Evolutionary conservation across 2,329 filamentous ascomycete species (phyloP).

Genomic region (Fusarium hainanense): DNA sequence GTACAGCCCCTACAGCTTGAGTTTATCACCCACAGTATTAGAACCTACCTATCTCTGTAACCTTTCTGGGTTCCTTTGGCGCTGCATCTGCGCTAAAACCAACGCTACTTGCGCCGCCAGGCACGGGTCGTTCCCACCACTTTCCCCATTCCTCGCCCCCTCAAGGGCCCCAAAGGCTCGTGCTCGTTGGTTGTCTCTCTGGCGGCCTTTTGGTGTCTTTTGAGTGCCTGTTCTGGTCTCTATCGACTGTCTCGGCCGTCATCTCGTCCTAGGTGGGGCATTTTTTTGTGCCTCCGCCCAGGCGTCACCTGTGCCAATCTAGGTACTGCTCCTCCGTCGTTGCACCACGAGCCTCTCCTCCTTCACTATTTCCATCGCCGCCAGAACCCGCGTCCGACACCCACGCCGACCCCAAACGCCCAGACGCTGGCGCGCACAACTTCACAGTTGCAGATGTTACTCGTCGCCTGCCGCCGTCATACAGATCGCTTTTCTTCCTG

Average conservation of each 20-base stretch:
- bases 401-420: conserved; percentile 43
- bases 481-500: conserved; percentile 45
- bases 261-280: conserved; percentile 50
- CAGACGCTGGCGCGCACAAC: conserved; percentile 46
- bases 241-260: conserved; percentile 48
- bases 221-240: conserved; percentile 38
- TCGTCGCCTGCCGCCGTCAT: conserved; percentile 44
- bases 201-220: conserved; percentile 32
- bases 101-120: conserved; percentile 47
- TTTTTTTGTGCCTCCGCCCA: conserved; percentile 47
- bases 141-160: conserved; percentile 40
- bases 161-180: conserved; percentile 44
- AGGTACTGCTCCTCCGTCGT: conserved; percentile 46
- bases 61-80: conserved; percentile 38
- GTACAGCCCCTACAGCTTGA: conserved; percentile 26
- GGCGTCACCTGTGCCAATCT: conserved; percentile 50
- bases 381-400: conserved; percentile 36
- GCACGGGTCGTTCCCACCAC: conserved; percentile 48
- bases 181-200: conserved; percentile 44
- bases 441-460: conserved; percentile 46
- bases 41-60: conserved; percentile 19
- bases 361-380: conserved; percentile 45
- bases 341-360: conserved; percentile 49
- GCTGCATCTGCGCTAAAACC: conserved; percentile 45
- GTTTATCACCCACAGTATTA: conserved; percentile 13